These are phyloP conservation scores for Penicillium vulpinum DNA, from an alignment of 2,329 filamentous ascomycete genomes.

Conservation along the genomic window DNA sequence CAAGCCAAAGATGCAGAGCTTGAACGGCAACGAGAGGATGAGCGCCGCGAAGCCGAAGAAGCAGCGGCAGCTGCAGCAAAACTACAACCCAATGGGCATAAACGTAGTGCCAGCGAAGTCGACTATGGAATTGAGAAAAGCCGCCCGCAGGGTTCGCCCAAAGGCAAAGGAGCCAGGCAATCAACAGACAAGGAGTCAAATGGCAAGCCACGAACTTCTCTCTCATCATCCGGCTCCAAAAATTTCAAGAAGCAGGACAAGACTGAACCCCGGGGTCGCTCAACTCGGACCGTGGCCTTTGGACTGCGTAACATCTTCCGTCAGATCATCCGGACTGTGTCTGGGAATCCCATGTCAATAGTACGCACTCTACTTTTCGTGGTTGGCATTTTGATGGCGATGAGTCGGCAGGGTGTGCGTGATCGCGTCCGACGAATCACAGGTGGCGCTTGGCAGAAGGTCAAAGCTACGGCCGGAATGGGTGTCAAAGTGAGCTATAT, in stretches of 20 bases:
- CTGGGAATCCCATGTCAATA: slow-evolving; percentile 56
- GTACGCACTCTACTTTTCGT: slow-evolving; percentile 73
- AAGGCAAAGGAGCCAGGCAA: slow-evolving; percentile 27
- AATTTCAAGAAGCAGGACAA: slow-evolving; percentile 42
- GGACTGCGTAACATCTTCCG: slow-evolving; percentile 52
- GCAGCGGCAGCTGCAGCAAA: slow-evolving; percentile 44
- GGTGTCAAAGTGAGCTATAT: slow-evolving; percentile 98
- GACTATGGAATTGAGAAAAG: slow-evolving; percentile 69
- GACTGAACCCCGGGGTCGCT: slow-evolving; percentile 33
- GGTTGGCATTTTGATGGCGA: slow-evolving; percentile 71
- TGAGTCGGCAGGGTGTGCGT: slow-evolving; percentile 73
- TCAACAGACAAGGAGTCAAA: slow-evolving; percentile 28
- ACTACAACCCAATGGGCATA: slow-evolving; percentile 36
- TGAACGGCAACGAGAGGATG: slow-evolving; percentile 49
- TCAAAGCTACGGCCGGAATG: slow-evolving; percentile 86
- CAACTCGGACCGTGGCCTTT: slow-evolving; percentile 46
- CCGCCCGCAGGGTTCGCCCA: slow-evolving; percentile 38
- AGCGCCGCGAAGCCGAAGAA: slow-evolving; percentile 42
- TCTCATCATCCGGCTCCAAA: slow-evolving; percentile 38
- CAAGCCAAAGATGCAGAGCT: slow-evolving; percentile 60
- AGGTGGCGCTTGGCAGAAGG: slow-evolving; percentile 73
- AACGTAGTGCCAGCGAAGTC: slow-evolving; percentile 63
- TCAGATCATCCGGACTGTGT: slow-evolving; percentile 53
- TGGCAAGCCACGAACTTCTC: slow-evolving; percentile 31
- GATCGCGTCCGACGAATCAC: slow-evolving; percentile 71